phyloP scores from a whole-genome alignment of 2,329 filamentous ascomycete genomes.

The Cercospora janseana region DNA sequence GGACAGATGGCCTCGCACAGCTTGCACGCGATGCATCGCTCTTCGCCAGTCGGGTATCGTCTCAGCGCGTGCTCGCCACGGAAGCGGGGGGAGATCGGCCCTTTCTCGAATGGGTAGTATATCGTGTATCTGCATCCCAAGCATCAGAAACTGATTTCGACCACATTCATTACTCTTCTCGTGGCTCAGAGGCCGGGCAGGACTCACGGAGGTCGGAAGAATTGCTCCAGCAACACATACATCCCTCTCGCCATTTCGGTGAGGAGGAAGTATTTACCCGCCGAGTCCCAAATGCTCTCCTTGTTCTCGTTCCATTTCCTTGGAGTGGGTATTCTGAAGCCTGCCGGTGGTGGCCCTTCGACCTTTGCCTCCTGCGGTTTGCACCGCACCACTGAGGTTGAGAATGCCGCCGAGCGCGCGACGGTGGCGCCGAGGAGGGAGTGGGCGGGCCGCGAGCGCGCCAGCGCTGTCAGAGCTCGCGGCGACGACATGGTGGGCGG shows the following conservation, averaged over 20 bases:
- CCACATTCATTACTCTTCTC: background rate
- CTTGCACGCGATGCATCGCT: constrained; percentile 99
- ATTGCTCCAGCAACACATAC: constrained; percentile 97
- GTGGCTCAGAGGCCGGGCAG: constrained; percentile 16
- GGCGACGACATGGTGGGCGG: constrained; percentile 48
- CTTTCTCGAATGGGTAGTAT: constrained; percentile 98
- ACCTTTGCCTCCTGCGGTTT: constrained; percentile 55
- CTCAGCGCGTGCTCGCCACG: constrained; percentile 95
- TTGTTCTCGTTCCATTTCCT: constrained; percentile 77
- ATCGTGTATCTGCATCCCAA: constrained; percentile 76
- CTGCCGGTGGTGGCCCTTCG: constrained; percentile 71
- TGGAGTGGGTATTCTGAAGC: constrained; percentile 73
- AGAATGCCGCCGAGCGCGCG: constrained; percentile 55
- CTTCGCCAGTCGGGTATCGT: constrained; percentile 94
- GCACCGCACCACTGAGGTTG: constrained; percentile 59
- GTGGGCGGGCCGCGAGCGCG: constrained; percentile 45
- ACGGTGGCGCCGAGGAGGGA: constrained; percentile 41
- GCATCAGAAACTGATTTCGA: constrained; percentile 17
- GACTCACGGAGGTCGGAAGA: constrained; percentile 94
- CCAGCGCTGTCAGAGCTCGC: constrained; percentile 49
- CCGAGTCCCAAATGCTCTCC: constrained; percentile 75
- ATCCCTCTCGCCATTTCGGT: constrained; percentile 95
- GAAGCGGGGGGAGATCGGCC: constrained; percentile 95
- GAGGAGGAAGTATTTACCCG: constrained; percentile 92
- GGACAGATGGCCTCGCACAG: constrained; percentile 98